Conservation (phyloP, 805 yeast species). For the Priceomyces fermenticarens region DNA sequence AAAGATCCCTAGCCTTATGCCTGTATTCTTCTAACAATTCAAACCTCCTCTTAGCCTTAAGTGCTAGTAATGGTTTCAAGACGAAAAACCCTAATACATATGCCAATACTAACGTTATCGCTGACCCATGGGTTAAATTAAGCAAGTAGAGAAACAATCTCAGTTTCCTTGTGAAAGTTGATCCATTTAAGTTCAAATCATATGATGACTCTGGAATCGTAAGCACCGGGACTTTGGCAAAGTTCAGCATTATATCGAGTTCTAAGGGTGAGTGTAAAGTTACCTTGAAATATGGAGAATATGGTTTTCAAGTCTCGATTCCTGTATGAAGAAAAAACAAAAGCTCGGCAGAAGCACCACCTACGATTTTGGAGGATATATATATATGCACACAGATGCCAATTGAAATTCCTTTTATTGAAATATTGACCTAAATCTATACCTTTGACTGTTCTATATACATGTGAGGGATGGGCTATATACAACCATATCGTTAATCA, state of each 20-base stretch:
- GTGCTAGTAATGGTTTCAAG: conserved; percentile 33
- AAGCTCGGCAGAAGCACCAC: not conserved
- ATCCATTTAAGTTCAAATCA: conserved; percentile 24
- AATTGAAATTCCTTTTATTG: too few relatives aligned
- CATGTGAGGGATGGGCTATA: conserved; percentile 1
- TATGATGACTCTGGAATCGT: conserved; percentile 42
- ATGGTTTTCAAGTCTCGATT: not conserved
- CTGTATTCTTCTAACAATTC: conserved; percentile 34
- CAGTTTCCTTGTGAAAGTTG: conserved; percentile 16
- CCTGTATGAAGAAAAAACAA: not conserved
- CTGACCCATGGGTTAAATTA: conserved; percentile 33
- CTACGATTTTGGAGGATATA: too few relatives aligned
- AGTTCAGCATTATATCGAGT: not conserved
- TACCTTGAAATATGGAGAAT: not conserved
- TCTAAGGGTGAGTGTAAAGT: too few relatives aligned
- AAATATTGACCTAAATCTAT: too few relatives aligned
- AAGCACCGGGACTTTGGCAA: conserved; percentile 26
- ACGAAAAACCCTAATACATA: conserved; percentile 32
- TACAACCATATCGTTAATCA: conserved; percentile 2
- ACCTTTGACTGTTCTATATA: not conserved
- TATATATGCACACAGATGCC: too few relatives aligned
- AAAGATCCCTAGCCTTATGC: conserved; percentile 31
- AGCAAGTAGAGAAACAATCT: conserved; percentile 24
- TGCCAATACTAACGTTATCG: conserved; percentile 22
- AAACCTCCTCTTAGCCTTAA: conserved; percentile 23